Evolutionary conservation across 179 eudicot species (phyloP), one percentile per base, ranked within the genome.

Genomic region (Beta macrorhiza): DNA sequence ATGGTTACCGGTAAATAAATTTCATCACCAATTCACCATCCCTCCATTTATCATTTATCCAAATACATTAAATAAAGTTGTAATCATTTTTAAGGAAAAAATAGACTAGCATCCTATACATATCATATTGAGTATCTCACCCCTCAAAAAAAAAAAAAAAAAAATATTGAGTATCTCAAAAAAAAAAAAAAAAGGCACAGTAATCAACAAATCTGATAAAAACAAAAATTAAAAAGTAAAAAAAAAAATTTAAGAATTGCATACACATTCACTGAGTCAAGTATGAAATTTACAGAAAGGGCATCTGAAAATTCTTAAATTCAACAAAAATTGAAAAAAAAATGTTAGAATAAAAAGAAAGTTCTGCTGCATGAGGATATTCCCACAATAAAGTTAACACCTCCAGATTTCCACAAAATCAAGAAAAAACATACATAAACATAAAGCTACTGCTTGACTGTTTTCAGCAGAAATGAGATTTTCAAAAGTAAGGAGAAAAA

Each of bases 201-300:
- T 17, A 63, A 77, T 77, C 67, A 74, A 78, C 80, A 78, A 84
- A 84, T 84, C 84, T 81, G 29, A 75, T 81, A 49, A 32, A n/a
- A 45, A n/a, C n/a, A 37, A 62, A 10, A 67, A 72, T 49, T 52
- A 79, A 15, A 51, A 19, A 10, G 12, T 14, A 82, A 61, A 32
- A 52, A 52, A 7, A 12, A 1, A 0, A 52, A 52, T 0, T 52
- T 52, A 8, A 52, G 11, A 12, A 1, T 8, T 8, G 56, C 56
- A 61, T 7, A 19, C 8, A 17, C 19, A 61, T 19, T 19, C 16
- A 71, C 51, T 62, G n/a, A 25, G 58, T 44, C 22, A 16, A 29
- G 14, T 29, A 12, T 65, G 32, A 81, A 55, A 8, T 20, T 81
- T 17, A 76, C 53, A 57, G 20, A 5, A 78, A 67, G 16, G 32